Percentiles rank a stretch among this genome's conserved stretches.
Conservation (phyloP, 768 basidiomycete species). For the Rhodotorula diobovata region DNA sequence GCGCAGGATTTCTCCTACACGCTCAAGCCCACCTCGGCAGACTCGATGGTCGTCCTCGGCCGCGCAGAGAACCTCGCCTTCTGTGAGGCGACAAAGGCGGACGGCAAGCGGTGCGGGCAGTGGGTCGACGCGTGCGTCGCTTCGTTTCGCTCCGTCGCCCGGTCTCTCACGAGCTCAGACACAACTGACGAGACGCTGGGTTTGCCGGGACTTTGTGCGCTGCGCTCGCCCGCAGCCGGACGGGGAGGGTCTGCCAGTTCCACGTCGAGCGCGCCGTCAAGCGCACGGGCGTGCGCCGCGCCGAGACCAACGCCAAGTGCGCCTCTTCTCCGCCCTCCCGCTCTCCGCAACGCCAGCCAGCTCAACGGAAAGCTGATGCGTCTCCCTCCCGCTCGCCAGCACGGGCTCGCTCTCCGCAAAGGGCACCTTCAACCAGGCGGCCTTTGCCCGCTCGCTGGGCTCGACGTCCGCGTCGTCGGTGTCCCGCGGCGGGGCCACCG, state of each 20-base stretch:
- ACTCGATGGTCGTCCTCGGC: constrained; percentile 77
- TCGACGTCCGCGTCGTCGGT: constrained; percentile 1
- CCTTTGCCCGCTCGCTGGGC: constrained; percentile 14
- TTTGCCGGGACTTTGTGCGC: too few species aligned
- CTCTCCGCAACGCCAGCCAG: neutral
- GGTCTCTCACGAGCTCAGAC: neutral
- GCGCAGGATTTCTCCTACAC: constrained; percentile 68
- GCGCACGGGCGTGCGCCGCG: constrained; percentile 64
- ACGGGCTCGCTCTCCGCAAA: constrained; percentile 48
- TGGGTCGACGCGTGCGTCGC: constrained; percentile 68
- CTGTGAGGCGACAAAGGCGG: constrained; percentile 70
- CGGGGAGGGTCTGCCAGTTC: constrained; percentile 80
- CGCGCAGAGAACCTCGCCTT: constrained; percentile 79
- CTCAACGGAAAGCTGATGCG: neutral
- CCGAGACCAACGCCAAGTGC: constrained; percentile 82
- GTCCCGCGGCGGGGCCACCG: neutral
- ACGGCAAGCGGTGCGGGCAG: constrained; percentile 72
- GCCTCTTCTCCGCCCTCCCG: constrained; percentile 41
- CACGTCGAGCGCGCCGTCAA: constrained; percentile 80
- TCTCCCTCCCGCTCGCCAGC: constrained; percentile 48
- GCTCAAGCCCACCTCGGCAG: constrained; percentile 74
- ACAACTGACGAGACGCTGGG: neutral
- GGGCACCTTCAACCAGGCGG: constrained; percentile 1
- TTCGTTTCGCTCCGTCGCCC: constrained; percentile 22
- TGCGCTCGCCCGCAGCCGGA: constrained; percentile 54